Evolutionary conservation across 495 filamentous ascomycete species (phyloP), one percentile per base, ranked within the genome.

Genomic region (Penicillium robsamsonii): DNA sequence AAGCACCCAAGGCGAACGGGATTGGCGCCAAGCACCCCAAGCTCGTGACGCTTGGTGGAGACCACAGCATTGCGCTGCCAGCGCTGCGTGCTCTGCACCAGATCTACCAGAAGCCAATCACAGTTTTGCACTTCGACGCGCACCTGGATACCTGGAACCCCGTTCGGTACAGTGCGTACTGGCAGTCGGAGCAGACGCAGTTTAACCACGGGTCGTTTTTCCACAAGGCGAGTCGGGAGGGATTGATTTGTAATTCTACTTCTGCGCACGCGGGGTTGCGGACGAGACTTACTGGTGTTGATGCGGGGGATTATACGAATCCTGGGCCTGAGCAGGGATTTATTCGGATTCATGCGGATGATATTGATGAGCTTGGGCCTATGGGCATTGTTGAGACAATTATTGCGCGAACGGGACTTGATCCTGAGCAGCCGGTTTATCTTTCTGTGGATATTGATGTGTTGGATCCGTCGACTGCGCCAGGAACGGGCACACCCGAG

Each of bases 141-240:
- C 86, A 90, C 65, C 77, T 89, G 0, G 90, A 95, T 65, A 94
- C 90, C 5, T 93, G 90, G 90, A 84, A 91, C 65, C 90, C 91
- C 1, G 81, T 80, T 12, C 87, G 87, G 53, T 93, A 92, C 70
- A 85, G 87, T 0, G 84, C 81, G 13, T 84, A 84, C 50, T 95
- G 90, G 90, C 70, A 77, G 8, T 81, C 78, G 12, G 79, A 83
- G 64, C 88, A 89, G 65, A 77, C 82, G 9, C 78, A 83, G 56
- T 95, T 93, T 74, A 93, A 85, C 65, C 90, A 95, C 69, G 90
- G 90, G 4, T 86, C 79, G 46, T 92, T 93, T 83, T 94, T 95
- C 78, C 89, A 88, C 83, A 79, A 91, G 46, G 90, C 90, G 3
- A 83, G 82, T 45, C 81, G 83, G 24, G 90, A 93, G 68, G 87